These are phyloP conservation scores for Quillaja saponaria DNA, from an alignment of 306 rosid genomes.

Conservation along the genomic window DNA sequence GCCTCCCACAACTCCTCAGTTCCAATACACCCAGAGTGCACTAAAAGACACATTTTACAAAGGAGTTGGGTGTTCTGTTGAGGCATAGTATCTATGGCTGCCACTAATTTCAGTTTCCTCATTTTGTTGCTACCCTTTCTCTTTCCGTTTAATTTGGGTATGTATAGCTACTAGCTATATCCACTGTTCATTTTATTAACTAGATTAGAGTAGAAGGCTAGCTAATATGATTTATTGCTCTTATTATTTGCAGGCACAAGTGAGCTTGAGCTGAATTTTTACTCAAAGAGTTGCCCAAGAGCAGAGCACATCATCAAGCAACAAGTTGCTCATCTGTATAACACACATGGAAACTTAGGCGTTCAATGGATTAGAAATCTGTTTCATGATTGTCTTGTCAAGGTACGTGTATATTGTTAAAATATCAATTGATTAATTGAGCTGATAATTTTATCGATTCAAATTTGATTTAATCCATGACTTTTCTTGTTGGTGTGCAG, in stretches of 20 bases:
- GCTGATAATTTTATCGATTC: background rate
- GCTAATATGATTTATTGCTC: background rate
- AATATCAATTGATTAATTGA: background rate
- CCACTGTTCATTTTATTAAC: no score
- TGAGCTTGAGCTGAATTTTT: slow-evolving; percentile 60
- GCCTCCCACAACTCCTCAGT: background rate
- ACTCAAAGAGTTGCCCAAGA: slow-evolving; percentile 65
- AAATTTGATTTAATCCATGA: no score
- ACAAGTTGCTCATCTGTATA: slow-evolving; percentile 58
- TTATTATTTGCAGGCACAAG: slow-evolving; percentile 46
- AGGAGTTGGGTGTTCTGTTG: no score
- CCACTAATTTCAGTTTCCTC: slow-evolving; percentile 26
- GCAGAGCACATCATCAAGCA: slow-evolving; percentile 79
- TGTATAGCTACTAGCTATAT: background rate
- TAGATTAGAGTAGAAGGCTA: no score
- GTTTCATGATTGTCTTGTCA: slow-evolving; percentile 83
- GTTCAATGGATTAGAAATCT: slow-evolving; percentile 90
- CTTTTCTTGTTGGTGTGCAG: no score
- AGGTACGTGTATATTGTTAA: slow-evolving; percentile 39
- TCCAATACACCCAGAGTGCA: background rate
- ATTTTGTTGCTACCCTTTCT: slow-evolving; percentile 34
- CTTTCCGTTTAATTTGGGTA: slow-evolving; percentile 50
- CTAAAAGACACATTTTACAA: background rate
- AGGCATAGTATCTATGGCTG: slow-evolving; percentile 36
- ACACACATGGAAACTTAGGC: slow-evolving; percentile 82